Percentiles rank a stretch among this genome's conserved stretches.
Conservation (phyloP, 106 monocot genomes). For the Acorus gramineus region DNA sequence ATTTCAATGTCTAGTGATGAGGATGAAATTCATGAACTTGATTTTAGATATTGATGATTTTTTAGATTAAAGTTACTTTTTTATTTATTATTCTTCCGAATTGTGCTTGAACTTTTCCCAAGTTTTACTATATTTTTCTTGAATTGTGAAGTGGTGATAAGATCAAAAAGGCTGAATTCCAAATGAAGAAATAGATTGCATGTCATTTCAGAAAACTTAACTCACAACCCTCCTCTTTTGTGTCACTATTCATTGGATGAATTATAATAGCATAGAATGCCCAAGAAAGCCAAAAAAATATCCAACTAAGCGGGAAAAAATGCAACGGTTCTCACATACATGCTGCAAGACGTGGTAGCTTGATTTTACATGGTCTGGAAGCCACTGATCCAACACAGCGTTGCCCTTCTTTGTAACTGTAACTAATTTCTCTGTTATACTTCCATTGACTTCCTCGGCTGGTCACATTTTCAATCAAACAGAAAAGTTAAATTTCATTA, state of each 20-base stretch:
- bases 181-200: too few species aligned
- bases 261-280: too few species aligned
- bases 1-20: background rate
- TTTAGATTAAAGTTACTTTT: too few species aligned
- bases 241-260: too few species aligned
- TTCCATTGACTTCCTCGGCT: conserved; percentile 20
- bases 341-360: conserved; percentile 69
- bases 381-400: conserved; percentile 63
- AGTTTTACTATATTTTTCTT: too few species aligned
- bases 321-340: conserved; percentile 34
- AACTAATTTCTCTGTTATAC: conserved; percentile 53
- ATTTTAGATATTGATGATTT: background rate
- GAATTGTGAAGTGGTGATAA: too few species aligned
- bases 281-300: too few species aligned
- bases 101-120: too few species aligned
- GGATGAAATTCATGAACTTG: background rate
- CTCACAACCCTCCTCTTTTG: too few species aligned
- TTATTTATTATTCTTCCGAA: too few species aligned
- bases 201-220: too few species aligned
- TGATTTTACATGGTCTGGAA: conserved; percentile 60
- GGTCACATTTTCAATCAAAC: background rate
- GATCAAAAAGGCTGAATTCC: too few species aligned
- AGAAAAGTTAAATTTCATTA: background rate
- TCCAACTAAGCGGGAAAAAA: background rate
- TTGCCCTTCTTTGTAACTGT: conserved; percentile 70